phyloP scores from a whole-genome alignment of 768 basidiomycete species.

The Phlebiopsis gigantea region DNA sequence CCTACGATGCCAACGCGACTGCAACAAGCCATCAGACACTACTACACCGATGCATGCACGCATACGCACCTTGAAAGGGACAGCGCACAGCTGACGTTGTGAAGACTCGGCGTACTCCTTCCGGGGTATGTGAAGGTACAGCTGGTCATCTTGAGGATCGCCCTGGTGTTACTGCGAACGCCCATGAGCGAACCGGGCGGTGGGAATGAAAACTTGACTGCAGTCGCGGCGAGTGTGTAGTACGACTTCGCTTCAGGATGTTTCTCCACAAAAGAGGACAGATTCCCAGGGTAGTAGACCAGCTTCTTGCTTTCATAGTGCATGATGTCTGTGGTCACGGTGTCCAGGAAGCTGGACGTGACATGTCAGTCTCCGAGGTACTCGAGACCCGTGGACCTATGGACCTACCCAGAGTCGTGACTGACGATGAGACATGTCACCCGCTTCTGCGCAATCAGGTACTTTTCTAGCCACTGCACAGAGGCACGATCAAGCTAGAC shows the following conservation, averaged over 20 bases:
- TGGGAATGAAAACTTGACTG: constrained; percentile 94
- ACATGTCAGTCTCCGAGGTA: neutral
- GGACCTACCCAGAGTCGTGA: constrained; percentile 86
- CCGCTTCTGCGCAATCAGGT: constrained; percentile 73
- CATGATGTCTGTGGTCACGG: constrained; percentile 93
- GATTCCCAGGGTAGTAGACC: constrained; percentile 90
- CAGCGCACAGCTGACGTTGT: constrained; percentile 87
- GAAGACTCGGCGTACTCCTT: constrained; percentile 68
- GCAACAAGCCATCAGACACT: constrained; percentile 17
- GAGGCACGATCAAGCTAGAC: constrained; percentile 72
- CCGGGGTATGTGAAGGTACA: constrained; percentile 97
- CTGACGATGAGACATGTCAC: constrained; percentile 92
- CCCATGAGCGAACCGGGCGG: constrained; percentile 96
- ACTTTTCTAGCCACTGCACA: constrained; percentile 89
- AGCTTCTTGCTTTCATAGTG: constrained; percentile 98
- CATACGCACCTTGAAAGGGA: constrained; percentile 76
- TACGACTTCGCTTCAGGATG: constrained; percentile 95
- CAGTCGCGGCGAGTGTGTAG: constrained; percentile 91
- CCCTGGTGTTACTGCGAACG: constrained; percentile 91
- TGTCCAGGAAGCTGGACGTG: constrained; percentile 75
- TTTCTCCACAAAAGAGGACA: constrained; percentile 82
- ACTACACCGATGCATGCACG: neutral
- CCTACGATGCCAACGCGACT: constrained; percentile 91
- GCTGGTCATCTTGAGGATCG: constrained; percentile 86
- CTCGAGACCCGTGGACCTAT: neutral